Evolutionary conservation across 371 early-diverging fungal species (phyloP), one percentile per base, ranked within the genome.

Genomic region (Mucor plumbeus): DNA sequence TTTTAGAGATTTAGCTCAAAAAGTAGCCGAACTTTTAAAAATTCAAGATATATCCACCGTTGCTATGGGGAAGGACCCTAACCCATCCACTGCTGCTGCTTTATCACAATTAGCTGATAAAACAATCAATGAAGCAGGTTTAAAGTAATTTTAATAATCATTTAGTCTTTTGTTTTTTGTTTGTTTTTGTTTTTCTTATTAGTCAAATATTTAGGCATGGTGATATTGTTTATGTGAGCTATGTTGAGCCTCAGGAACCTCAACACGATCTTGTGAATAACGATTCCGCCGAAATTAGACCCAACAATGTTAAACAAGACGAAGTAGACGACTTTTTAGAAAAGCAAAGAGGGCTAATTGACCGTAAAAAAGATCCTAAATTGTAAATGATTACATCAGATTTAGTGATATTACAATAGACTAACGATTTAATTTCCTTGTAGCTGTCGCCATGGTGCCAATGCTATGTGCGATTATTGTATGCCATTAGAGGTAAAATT

Each of bases 391-490:
- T 1, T 9, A 31, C 6, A 26, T 5, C 11, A 0, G 21, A 11
- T 0, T 26, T 6, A 19, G 19, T 50, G 8, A 9, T n/a, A n/a
- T 43, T 44, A 17, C 44, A 44, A 7, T 7, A 7, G 17, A 9
- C 17, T 31, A 38, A 17, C 21, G 26, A 9, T 7, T 57, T 7
- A 3, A 21, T 56, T 53, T 54, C 40, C 17, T 61, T 39, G 10
- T 63, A 93, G 94, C 78, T 98, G 99, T 82, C 92, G 92, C 58
- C 99, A 98, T 74, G 91, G 94, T 9, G 74, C 78, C 14, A 89
- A 91, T 48, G 97, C 95, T 43, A 98, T 98, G 98, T 99, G 99
- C 78, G 97, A 97, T 72, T 97, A 99, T 76, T 99, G 99, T 76
- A 89, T 93, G 91, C 98, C 99, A 5, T 79, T 96, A 26, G 97